phyloP scores from a whole-genome alignment of 345 rosid species.

The Lenwebbia sp. region DNA sequence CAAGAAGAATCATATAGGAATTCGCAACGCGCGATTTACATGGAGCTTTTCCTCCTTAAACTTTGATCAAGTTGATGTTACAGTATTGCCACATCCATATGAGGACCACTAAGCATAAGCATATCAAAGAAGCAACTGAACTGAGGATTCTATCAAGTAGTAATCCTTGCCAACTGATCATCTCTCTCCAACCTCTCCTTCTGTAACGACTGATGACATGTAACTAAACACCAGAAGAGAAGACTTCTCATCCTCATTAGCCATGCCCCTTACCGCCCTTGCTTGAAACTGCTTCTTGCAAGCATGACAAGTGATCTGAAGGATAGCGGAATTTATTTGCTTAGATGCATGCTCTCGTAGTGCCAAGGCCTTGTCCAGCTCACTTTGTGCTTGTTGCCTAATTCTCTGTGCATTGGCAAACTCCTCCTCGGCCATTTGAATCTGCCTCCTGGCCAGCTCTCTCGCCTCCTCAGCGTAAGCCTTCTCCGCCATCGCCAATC shows the following conservation, averaged over 20 bases:
- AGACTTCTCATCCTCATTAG: slow-evolving; percentile 20
- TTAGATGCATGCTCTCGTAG: slow-evolving; percentile 59
- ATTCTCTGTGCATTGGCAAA: slow-evolving; percentile 74
- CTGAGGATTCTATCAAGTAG: not conserved
- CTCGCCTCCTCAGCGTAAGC: slow-evolving; percentile 55
- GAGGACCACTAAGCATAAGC: not conserved
- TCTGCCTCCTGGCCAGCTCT: slow-evolving; percentile 54
- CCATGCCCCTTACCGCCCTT: not conserved
- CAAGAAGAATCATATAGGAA: not conserved
- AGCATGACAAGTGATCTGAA: slow-evolving; percentile 67
- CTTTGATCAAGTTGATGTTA: not conserved
- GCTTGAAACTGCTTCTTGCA: slow-evolving; percentile 61
- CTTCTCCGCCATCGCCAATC: slow-evolving; percentile 58
- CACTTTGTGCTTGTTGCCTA: slow-evolving; percentile 71
- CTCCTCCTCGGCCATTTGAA: slow-evolving; percentile 74
- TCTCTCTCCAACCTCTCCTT: slow-evolving; percentile 20
- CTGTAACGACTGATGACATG: slow-evolving; percentile 36
- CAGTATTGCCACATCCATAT: not conserved
- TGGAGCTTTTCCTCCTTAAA: not conserved
- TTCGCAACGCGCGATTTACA: not conserved
- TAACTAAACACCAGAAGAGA: slow-evolving; percentile 29
- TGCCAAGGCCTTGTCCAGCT: slow-evolving; percentile 55
- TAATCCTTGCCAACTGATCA: not conserved
- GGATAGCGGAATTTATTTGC: slow-evolving; percentile 51
- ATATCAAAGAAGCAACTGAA: not conserved